Conservation (phyloP, 768 basidiomycete genomes). For the Mycena indigotica region DNA sequence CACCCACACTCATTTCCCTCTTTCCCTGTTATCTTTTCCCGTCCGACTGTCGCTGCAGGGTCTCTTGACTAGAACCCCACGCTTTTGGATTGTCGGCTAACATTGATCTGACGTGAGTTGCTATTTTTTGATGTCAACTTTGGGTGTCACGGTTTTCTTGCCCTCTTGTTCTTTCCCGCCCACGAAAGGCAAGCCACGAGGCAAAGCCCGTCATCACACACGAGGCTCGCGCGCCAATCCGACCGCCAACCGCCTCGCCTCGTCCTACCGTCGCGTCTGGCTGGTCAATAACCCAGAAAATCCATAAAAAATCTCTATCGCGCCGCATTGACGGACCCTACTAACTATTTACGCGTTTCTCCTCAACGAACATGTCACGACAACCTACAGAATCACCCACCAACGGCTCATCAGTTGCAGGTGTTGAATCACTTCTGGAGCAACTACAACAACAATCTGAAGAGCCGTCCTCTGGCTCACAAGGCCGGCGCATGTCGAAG, state of each 20-base stretch:
- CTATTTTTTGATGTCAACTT: background rate
- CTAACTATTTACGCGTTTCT: conserved; percentile 20
- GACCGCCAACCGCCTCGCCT: conserved; percentile 22
- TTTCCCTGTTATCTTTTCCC: background rate
- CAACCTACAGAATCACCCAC: conserved; percentile 33
- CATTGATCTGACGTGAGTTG: background rate
- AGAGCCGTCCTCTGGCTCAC: conserved; percentile 35
- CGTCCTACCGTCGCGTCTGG: conserved; percentile 28
- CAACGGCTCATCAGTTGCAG: conserved; percentile 28
- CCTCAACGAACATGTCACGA: conserved; percentile 40
- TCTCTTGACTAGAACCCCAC: background rate
- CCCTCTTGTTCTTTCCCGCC: conserved; percentile 33
- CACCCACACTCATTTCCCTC: background rate
- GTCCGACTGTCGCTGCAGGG: background rate
- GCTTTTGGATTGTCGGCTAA: background rate
- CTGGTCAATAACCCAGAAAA: conserved; percentile 23
- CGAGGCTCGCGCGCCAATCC: conserved; percentile 43
- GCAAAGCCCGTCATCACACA: conserved; percentile 43
- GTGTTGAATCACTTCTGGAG: conserved; percentile 22
- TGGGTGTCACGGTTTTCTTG: conserved; percentile 7
- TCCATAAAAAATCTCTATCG: conserved; percentile 26
- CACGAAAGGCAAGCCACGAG: conserved; percentile 53
- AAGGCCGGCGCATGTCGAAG: conserved; percentile 35
- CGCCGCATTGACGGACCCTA: conserved; percentile 12
- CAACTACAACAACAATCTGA: conserved; percentile 20